Base-by-base conservation (phyloP, 2,329 filamentous ascomycete species). In the Penicillium sp. region DNA sequence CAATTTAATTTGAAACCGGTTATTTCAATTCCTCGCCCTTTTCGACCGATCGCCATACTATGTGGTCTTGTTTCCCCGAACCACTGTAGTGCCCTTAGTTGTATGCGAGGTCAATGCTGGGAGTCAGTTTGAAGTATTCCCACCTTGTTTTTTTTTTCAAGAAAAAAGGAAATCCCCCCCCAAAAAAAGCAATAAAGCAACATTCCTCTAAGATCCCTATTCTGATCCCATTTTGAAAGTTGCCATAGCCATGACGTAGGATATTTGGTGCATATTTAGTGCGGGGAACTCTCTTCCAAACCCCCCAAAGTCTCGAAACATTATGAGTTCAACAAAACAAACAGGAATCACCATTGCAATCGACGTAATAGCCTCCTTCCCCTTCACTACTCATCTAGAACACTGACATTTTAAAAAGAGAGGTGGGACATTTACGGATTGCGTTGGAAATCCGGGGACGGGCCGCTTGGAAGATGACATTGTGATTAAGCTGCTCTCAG, bases 401-500 rank as follows among this genome's bases (percentile, higher is more conserved):
- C 3, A 26, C 51, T 59, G 28, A 59, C 44, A 10, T 19, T 16
- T 31, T 5, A 9, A 17, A 26, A 52, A 66, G 61, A 59, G 64
- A 51, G 64, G 61, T 9, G 62, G 63, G 14, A 67, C 64, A 19
- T 67, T 66, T 45, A 66, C 61, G 3, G 64, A 66, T 25, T 64
- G 62, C 22, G 48, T 66, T 4, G 64, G 62, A 12, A 65, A 64
- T 66, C 84, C 88, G 5, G 85, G 82, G 65, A 87, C 80, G 62
- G 89, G 82, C 17, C 53, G 57, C n/a, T 42, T 63, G 19, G 79
- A 84, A 68, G 84, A 92, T 71, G 89, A 94, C 69, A 82, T 91
- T 50, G 81, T 95, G 53, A 91, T 94, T 75, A 95, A 95, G 76
- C 84, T 96, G 2, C 84, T 96, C 17, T 96, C 91, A 2, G 91